phyloP scores from a whole-genome alignment of 805 yeast species.

The Schwanniomyces yamadae region DNA sequence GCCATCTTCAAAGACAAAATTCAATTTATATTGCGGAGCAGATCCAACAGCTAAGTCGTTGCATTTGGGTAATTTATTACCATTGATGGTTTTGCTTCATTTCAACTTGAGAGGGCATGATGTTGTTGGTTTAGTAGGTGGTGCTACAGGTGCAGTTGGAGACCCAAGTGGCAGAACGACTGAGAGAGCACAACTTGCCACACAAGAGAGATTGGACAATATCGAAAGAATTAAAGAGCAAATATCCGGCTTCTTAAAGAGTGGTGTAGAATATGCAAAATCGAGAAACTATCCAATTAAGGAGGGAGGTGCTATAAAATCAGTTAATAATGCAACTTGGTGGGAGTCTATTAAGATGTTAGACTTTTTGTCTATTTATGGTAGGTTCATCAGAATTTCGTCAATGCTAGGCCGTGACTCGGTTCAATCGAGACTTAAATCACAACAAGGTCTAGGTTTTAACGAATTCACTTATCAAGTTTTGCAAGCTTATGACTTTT shows the following conservation, averaged over 20 bases:
- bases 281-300: constrained; percentile 41
- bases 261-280: constrained; percentile 62
- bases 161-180: constrained; percentile 92
- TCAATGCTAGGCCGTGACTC: constrained; percentile 90
- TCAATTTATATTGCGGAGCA: constrained; percentile 87
- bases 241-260: constrained; percentile 55
- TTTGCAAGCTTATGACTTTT: constrained; percentile 91
- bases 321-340: constrained; percentile 77
- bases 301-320: constrained; percentile 37
- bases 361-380: constrained; percentile 73
- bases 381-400: constrained; percentile 74
- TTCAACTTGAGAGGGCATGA: constrained; percentile 82
- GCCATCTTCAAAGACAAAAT: constrained; percentile 25
- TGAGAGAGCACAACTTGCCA: constrained; percentile 65
- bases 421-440: constrained; percentile 67
- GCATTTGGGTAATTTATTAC: constrained; percentile 88
- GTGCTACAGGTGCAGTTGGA: constrained; percentile 95
- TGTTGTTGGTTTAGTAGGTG: constrained; percentile 83
- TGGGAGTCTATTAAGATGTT: constrained; percentile 77
- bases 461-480: constrained; percentile 93
- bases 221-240: constrained; percentile 60
- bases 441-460: constrained; percentile 80
- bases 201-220: constrained; percentile 52
- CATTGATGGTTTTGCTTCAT: constrained; percentile 81
- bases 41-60: constrained; percentile 91